Evolutionary conservation across 176 grass and related monocot genomes (phyloP), one percentile per base, ranked within the genome.

Genomic region (Juncus effusus): DNA sequence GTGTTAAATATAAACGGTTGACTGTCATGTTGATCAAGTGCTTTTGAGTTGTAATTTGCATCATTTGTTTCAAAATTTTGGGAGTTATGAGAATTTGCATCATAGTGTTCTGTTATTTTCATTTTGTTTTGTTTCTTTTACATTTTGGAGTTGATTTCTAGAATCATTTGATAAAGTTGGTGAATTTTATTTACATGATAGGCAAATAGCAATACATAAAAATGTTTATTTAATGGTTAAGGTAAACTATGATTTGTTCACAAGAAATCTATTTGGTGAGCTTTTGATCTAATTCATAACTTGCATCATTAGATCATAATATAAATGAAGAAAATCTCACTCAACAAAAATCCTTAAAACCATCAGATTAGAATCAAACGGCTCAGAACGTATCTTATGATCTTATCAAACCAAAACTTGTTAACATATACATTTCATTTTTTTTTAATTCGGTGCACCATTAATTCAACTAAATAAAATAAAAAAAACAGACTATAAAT

Each of bases 191-290:
- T 47, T 47, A 47, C 9, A 9, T 9, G 9, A 47, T 6, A 47
- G 44, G 9, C 9, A 47, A 5, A 47, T 6, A 47, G 9, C 44
- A 47, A 47, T 10, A 56, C 54, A 3, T 13, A 16, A 44, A 16
- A 36, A 36, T 36, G 5, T 57, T 57, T 45, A 56, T 72, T 59
- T 41, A 72, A 42, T 47, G 54, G 54, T 59, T 56, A 59, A 16
- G 8, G 19, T 28, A 28, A 28, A 0, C 19, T 28, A 3, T 28
- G 39, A 14, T 10, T 70, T 59, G 16, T 59, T 51, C 68, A 59
- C 68, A 72, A 72, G 68, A 72, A 72, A 72, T n/a, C 53, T 12
- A 7, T 59, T 59, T 44, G 53, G 65, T 16, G 13, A 42, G 13
- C n/a, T 57, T 57, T 15, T 5, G 56, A 59, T 16, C 57, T 57